These are phyloP conservation scores for Amaranthus hypochondriacus DNA, from an alignment of 148 eudicot species.

Conservation along the genomic window DNA sequence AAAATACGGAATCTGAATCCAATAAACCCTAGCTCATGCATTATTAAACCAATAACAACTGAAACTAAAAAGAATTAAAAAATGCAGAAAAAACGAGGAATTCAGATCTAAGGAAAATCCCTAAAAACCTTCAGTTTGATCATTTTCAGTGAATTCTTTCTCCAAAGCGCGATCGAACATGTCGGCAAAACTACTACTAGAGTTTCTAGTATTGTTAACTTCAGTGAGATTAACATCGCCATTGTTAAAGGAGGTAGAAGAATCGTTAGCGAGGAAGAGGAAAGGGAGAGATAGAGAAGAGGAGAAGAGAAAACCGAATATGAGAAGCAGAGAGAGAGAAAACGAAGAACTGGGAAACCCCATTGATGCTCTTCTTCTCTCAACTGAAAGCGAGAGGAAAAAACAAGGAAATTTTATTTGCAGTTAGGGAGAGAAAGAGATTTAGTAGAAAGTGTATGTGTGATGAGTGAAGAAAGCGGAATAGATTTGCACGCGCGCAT, in stretches of 20 bases:
- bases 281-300: conserved; percentile 2
- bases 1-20: neutral
- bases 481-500: conserved; percentile 5
- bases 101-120: conserved; percentile 35
- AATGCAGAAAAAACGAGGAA: neutral
- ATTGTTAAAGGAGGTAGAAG: conserved; percentile 1
- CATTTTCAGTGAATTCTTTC: conserved; percentile 86
- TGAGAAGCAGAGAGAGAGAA: conserved; percentile 18
- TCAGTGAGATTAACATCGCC: conserved; percentile 20
- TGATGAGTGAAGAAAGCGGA: neutral
- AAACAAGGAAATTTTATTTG: neutral
- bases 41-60: neutral
- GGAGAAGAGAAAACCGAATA: conserved; percentile 24
- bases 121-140: conserved; percentile 59
- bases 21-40: conserved; percentile 10
- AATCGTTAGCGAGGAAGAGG: conserved; percentile 16
- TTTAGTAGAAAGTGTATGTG: neutral
- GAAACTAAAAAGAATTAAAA: conserved; percentile 11
- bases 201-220: conserved; percentile 12
- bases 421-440: neutral
- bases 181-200: conserved; percentile 67
- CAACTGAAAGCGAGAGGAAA: neutral
- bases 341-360: conserved; percentile 11
- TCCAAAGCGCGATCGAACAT: conserved; percentile 95
- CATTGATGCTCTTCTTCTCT: neutral